These are phyloP conservation scores for Fusarium multiceps DNA, from an alignment of 2,329 filamentous ascomycete genomes.

Conservation along the genomic window DNA sequence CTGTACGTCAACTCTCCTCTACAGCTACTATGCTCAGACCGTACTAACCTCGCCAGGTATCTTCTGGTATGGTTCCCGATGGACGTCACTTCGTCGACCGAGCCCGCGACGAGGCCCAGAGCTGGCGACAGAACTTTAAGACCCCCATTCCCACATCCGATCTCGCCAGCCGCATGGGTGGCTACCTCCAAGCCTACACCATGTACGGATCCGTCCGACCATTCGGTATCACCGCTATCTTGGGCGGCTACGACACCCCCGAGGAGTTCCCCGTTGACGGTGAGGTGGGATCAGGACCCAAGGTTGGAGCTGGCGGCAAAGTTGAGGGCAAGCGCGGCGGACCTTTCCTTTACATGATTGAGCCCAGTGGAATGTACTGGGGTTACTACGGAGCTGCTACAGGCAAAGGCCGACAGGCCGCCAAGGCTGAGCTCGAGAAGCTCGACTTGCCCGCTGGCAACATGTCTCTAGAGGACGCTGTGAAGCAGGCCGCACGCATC, in stretches of 20 bases:
- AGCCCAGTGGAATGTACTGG: conserved; percentile 97
- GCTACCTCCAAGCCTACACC: conserved; percentile 97
- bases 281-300: conserved; percentile 85
- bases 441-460: conserved; percentile 83
- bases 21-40: neutral
- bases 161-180: conserved; percentile 91
- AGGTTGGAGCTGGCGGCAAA: conserved; percentile 85
- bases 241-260: conserved; percentile 94
- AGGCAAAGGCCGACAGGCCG: conserved; percentile 94
- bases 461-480: conserved; percentile 84
- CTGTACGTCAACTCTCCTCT: conserved; percentile 69
- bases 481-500: conserved; percentile 96
- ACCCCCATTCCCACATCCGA: conserved; percentile 89
- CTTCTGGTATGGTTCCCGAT: conserved; percentile 93
- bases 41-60: conserved; percentile 66
- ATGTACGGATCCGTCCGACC: conserved; percentile 96
- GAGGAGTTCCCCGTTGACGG: conserved; percentile 87
- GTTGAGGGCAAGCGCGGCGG: conserved; percentile 80
- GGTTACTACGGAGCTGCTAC: conserved; percentile 98
- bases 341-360: conserved; percentile 97
- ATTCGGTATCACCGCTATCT: conserved; percentile 94
- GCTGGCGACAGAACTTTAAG: conserved; percentile 95
- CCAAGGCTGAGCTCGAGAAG: conserved; percentile 99
- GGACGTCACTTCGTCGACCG: conserved; percentile 94
- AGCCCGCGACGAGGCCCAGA: conserved; percentile 90